Percentiles rank a stretch among this genome's conserved stretches.
These are phyloP conservation scores for Amphibolis antarctica DNA, from an alignment of 106 monocot genomes.

Conservation along the genomic window DNA sequence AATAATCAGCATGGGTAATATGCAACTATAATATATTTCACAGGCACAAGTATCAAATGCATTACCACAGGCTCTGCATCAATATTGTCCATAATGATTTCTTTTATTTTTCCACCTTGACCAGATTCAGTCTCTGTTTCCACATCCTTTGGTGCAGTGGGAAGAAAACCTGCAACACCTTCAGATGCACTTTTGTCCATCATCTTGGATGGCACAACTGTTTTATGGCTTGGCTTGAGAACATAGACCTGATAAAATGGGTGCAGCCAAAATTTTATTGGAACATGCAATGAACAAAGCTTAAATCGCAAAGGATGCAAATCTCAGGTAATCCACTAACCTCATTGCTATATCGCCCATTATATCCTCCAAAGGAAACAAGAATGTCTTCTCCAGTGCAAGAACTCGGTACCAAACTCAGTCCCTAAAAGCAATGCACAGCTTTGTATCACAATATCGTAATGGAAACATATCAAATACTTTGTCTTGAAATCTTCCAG, in stretches of 20 bases:
- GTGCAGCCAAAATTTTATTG: not conserved
- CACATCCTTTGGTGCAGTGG: constrained; percentile 30
- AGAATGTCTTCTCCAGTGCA: constrained; percentile 78
- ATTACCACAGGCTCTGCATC: constrained; percentile 31
- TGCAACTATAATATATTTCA: not conserved
- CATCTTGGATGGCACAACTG: constrained; percentile 28
- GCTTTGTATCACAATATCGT: not conserved
- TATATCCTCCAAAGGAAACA: constrained; percentile 94
- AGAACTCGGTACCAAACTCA: constrained; percentile 64
- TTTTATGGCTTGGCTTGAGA: constrained; percentile 66
- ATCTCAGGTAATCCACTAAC: constrained; percentile 29
- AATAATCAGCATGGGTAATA: no score
- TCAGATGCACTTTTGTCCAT: constrained; percentile 35
- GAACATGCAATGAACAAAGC: not conserved
- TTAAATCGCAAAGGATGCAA: constrained; percentile 1
- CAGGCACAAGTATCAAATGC: not conserved
- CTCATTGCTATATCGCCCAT: constrained; percentile 91
- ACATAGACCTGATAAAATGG: constrained; percentile 41
- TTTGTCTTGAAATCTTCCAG: no score
- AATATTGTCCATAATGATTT: constrained; percentile 47
- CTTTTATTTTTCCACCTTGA: constrained; percentile 52
- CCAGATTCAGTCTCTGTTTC: constrained; percentile 46
- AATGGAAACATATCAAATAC: no score
- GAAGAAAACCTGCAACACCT: constrained; percentile 24
- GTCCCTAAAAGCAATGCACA: constrained; percentile 38